These are phyloP conservation scores for Phytophthora agathidicida DNA, from an alignment of 352 stramenopile genomes.

Conservation along the genomic window DNA sequence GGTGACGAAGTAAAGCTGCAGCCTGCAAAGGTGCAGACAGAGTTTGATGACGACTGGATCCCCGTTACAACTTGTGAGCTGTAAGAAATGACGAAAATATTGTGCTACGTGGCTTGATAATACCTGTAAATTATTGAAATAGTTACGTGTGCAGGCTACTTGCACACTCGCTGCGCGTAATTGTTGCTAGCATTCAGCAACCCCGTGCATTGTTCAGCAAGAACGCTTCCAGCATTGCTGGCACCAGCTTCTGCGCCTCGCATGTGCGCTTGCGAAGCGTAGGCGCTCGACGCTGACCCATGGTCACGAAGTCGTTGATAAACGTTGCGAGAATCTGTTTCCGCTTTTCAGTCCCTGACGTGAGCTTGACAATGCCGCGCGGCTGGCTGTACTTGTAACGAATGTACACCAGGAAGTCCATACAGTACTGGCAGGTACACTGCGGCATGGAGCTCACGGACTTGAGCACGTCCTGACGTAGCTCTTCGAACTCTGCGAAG, in stretches of 20 bases:
- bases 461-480: slow-evolving; percentile 47
- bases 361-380: slow-evolving; percentile 40
- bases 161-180: slow-evolving; percentile 17
- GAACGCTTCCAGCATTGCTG: slow-evolving; percentile 44
- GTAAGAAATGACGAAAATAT: slow-evolving; percentile 11
- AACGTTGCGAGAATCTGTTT: slow-evolving; percentile 37
- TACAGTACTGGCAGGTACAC: slow-evolving; percentile 45
- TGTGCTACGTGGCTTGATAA: slow-evolving; percentile 11
- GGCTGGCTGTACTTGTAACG: slow-evolving; percentile 45
- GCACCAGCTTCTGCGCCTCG: slow-evolving; percentile 42
- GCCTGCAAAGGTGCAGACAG: slow-evolving; percentile 25
- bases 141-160: slow-evolving; percentile 27
- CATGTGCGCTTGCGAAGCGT: slow-evolving; percentile 37
- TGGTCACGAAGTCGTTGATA: slow-evolving; percentile 45
- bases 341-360: slow-evolving; percentile 35
- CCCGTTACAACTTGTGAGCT: slow-evolving; percentile 43
- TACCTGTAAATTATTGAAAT: slow-evolving; percentile 30
- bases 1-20: slow-evolving; percentile 26
- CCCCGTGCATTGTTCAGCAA: slow-evolving; percentile 40
- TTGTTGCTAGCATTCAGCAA: slow-evolving; percentile 7
- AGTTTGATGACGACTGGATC: slow-evolving; percentile 49
- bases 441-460: slow-evolving; percentile 39
- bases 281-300: slow-evolving; percentile 32
- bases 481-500: slow-evolving; percentile 60
- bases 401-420: slow-evolving; percentile 47